phyloP scores from a whole-genome alignment of 2,329 filamentous ascomycete species.

The Ophiostoma sp. region DNA sequence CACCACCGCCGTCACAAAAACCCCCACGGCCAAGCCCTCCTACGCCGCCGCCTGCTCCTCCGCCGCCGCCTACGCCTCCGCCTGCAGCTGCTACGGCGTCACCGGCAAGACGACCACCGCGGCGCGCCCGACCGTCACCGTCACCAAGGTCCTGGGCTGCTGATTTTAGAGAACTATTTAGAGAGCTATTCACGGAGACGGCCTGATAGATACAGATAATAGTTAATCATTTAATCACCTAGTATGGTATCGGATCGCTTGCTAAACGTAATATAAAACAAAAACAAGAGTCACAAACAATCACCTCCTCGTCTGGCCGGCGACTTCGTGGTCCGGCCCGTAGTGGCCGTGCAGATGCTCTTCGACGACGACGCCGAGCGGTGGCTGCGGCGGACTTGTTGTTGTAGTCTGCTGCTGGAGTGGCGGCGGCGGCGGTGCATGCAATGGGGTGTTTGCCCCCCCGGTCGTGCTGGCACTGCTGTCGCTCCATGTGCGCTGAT shows the following conservation, averaged over 20 bases:
- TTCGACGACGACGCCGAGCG: constrained; percentile 40
- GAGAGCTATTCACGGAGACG: no score
- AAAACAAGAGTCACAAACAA: neutral
- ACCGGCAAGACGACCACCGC: constrained; percentile 38
- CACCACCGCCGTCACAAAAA: constrained; percentile 39
- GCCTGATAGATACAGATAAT: neutral
- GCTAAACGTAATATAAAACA: neutral
- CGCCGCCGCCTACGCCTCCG: constrained; percentile 37
- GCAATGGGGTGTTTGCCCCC: neutral
- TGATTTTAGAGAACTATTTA: neutral
- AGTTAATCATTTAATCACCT: neutral
- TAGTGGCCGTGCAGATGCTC: constrained; percentile 46
- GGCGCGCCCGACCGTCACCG: constrained; percentile 38
- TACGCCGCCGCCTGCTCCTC: constrained; percentile 40
- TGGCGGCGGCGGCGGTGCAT: constrained; percentile 11
- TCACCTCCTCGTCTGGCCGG: constrained; percentile 40
- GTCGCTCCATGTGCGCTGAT: constrained; percentile 29
- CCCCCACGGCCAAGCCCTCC: constrained; percentile 35
- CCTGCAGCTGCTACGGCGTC: constrained; percentile 44
- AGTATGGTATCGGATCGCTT: neutral
- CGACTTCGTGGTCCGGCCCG: constrained; percentile 38
- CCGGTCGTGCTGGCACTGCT: constrained; percentile 22
- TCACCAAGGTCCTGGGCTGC: constrained; percentile 36
- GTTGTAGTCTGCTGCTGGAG: constrained; percentile 5
- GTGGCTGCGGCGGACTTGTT: neutral